Evolutionary conservation across 2,329 filamentous ascomycete species (phyloP).

Genomic region (Colletotrichum higginsianum): DNA sequence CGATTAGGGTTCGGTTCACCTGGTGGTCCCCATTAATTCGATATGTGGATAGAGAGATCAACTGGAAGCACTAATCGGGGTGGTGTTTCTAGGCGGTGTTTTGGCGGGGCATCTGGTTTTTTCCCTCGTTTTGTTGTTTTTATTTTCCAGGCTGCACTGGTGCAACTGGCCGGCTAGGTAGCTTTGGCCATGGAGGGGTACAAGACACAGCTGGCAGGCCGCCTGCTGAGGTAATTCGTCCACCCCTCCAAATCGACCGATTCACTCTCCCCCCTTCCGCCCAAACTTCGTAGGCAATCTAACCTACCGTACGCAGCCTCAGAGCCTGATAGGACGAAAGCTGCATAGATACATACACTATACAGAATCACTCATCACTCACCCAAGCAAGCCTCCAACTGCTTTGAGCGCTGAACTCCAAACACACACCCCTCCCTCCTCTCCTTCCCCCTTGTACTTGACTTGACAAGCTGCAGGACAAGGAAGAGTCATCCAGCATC

Average conservation of each 20-base stretch:
- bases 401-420: neutral
- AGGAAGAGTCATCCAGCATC: conserved; percentile 15
- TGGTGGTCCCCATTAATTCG: conserved; percentile 13
- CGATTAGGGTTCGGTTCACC: conserved; percentile 49
- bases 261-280: neutral
- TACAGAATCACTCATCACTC: conserved; percentile 33
- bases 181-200: conserved; percentile 23
- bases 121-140: neutral
- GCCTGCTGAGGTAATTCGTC: conserved; percentile 29
- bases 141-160: neutral
- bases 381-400: neutral
- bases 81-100: conserved; percentile 1
- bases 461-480: neutral
- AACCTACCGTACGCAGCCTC: neutral
- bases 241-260: neutral
- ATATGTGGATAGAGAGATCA: conserved; percentile 1
- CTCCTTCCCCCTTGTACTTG: neutral
- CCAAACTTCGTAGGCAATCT: neutral
- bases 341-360: conserved; percentile 36
- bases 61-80: neutral
- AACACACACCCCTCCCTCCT: neutral
- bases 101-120: conserved; percentile 24
- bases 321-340: conserved; percentile 4
- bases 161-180: too few relatives aligned
- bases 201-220: neutral